phyloP scores from a whole-genome alignment of 2,329 filamentous ascomycete species.

The Acrocalymma vagum region DNA sequence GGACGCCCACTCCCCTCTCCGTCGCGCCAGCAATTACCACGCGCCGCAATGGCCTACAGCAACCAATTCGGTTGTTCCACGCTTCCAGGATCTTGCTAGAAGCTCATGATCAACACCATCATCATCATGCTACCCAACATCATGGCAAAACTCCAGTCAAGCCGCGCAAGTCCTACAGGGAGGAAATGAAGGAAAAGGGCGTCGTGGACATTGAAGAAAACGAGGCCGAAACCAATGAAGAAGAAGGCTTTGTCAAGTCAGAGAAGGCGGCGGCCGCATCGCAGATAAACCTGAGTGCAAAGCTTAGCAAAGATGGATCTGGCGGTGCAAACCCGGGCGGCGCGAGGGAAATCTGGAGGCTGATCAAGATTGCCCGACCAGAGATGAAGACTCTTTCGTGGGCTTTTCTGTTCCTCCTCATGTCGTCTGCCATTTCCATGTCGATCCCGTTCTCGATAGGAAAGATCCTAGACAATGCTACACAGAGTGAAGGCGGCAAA shows the following conservation, averaged over 20 bases:
- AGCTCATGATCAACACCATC: conserved; percentile 24
- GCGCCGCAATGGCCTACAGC: conserved; percentile 35
- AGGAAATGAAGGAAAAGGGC: conserved; percentile 49
- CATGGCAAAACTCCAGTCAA: conserved; percentile 24
- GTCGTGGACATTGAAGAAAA: conserved; percentile 44
- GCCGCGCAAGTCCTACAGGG: conserved; percentile 44
- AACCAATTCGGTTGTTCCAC: conserved; percentile 36
- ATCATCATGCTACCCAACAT: too few relatives aligned
- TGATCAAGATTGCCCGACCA: conserved; percentile 88
- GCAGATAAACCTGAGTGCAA: conserved; percentile 87
- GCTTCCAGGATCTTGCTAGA: conserved; percentile 36
- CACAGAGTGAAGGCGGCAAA: conserved; percentile 70
- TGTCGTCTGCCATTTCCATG: conserved; percentile 94
- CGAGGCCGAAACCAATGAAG: conserved; percentile 64
- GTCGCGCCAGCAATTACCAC: conserved; percentile 24
- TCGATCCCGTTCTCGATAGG: conserved; percentile 96
- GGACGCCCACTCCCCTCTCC: conserved; percentile 21
- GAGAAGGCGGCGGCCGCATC: conserved; percentile 88
- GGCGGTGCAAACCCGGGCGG: conserved; percentile 64
- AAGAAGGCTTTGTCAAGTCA: conserved; percentile 72
- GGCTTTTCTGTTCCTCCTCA: conserved; percentile 84
- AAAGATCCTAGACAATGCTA: conserved; percentile 91
- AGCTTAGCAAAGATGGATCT: conserved; percentile 81
- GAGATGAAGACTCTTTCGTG: conserved; percentile 80
- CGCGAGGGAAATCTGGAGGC: conserved; percentile 77